Base-by-base conservation (phyloP, 805 yeast species). In the Lipomyces anomalus region DNA sequence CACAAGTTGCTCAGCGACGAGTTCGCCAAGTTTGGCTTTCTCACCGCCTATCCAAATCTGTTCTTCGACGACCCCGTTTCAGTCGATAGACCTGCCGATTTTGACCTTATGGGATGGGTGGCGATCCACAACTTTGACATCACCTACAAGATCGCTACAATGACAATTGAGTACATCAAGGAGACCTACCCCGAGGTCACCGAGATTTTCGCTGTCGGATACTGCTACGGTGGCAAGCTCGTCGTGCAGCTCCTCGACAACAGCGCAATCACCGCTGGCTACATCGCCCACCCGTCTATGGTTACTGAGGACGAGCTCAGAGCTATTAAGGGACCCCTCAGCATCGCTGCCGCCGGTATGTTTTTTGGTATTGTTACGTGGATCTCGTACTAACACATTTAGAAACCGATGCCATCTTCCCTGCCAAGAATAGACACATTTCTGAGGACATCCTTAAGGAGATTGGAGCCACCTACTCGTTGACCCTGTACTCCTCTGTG, bases 241-340 rank as follows among this genome's bases (percentile, higher is more conserved):
- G 76, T 75, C 24, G 53, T 80, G 43, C 75, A 72, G 49, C 72
- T 77, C 44, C 55, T 75, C 20, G 57, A 68, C 5, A 58, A 60
- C 26, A 68, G 62, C 16, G 40, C 44, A 37, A 38, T 52, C 30
- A 38, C 28, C 28, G 79, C 70, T n/a, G 83, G 74, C 59, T 87
- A 85, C 17, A 62, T 76, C 50, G 90, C 89, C 2, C 94, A 84
- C 62, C 92, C 94, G 17, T 80, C 90, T 2, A 73, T 81, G 47
- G 80, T 84, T 9, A 48, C 72, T 11, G 72, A 73, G 30, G 87
- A 78, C 29, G 94, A 83, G 59, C 71, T 86, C 37, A 74, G 69
- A 37, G 74, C 69, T 1, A 63, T 88, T 53, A 75, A 73, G 55
- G 70, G 67, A 47, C 94, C 95, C 20, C 37, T 88, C 23, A 55